Evolutionary conservation across 1,284 basidiomycete species (phyloP).

Genomic region (Trichosporon inkin): DNA sequence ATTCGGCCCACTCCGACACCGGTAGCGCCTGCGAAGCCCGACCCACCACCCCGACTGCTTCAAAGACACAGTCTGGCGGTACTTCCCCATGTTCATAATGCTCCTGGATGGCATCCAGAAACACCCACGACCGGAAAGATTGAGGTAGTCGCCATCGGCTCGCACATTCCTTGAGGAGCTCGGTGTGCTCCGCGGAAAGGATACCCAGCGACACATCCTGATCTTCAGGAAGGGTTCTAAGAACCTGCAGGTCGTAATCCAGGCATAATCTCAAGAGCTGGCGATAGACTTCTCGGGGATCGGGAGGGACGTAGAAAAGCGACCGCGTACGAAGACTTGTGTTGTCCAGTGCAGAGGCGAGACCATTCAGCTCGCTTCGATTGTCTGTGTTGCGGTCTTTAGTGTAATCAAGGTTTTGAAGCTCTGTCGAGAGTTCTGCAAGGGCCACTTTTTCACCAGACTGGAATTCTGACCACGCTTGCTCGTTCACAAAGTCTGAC

Average conservation of each 20-base stretch:
- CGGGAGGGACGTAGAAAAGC: conserved; percentile 76
- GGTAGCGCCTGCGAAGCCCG: conserved; percentile 67
- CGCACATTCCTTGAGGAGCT: conserved; percentile 82
- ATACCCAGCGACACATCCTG: conserved; percentile 95
- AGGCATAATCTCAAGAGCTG: conserved; percentile 80
- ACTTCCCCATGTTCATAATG: conserved; percentile 87
- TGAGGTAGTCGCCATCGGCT: conserved; percentile 82
- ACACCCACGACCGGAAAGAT: conserved; percentile 71
- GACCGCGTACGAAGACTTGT: conserved; percentile 6
- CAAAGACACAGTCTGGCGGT: conserved; percentile 88
- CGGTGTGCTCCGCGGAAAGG: conserved; percentile 72
- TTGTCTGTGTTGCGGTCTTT: conserved; percentile 14
- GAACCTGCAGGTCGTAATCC: conserved; percentile 77
- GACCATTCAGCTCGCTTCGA: conserved; percentile 58
- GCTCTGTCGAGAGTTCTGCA: conserved; percentile 49
- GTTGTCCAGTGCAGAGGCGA: neutral
- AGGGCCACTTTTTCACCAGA: conserved; percentile 76
- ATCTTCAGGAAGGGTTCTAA: conserved; percentile 86
- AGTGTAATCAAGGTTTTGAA: conserved; percentile 22
- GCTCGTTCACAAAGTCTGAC: conserved; percentile 77
- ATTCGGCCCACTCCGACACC: conserved; percentile 70
- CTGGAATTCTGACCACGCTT: conserved; percentile 79
- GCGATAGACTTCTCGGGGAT: conserved; percentile 78
- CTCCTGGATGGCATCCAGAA: conserved; percentile 79
- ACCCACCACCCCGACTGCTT: conserved; percentile 70